Percentiles rank a stretch among this genome's conserved stretches.
Evolutionary conservation across 2,329 filamentous ascomycete species (phyloP).

Genomic region (Fusarium nematophilum): DNA sequence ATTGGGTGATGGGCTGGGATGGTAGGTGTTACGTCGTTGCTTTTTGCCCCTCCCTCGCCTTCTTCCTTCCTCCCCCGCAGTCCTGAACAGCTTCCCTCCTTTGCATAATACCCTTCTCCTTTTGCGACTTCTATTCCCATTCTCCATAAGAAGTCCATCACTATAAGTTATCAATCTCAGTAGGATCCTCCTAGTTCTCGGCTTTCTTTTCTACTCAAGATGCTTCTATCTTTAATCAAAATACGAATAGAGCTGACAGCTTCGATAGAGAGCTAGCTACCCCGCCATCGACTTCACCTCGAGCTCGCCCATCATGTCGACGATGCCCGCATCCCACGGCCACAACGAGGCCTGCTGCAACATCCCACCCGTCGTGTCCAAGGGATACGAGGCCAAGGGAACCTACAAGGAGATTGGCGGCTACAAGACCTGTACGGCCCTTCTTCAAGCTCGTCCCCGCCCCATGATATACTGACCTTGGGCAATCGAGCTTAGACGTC

Average conservation of each 20-base stretch:
- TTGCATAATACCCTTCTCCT: constrained; percentile 3
- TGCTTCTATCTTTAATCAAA: neutral
- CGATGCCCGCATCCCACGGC: constrained; percentile 63
- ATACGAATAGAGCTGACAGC: constrained; percentile 10
- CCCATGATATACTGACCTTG: neutral
- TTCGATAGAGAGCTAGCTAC: constrained; percentile 14
- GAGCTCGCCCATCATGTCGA: constrained; percentile 54
- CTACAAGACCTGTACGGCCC: constrained; percentile 61
- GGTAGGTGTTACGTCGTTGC: constrained; percentile 1
- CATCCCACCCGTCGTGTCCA: constrained; percentile 66
- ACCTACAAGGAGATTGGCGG: constrained; percentile 67
- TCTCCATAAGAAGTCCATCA: neutral
- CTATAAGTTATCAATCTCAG: neutral
- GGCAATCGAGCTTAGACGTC: constrained; percentile 56
- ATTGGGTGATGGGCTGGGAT: neutral
- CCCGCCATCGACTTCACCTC: constrained; percentile 6
- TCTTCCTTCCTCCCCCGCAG: constrained; percentile 28
- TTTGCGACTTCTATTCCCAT: neutral
- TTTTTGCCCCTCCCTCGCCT: constrained; percentile 17
- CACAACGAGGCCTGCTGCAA: constrained; percentile 69
- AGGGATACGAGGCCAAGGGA: constrained; percentile 67
- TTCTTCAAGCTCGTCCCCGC: neutral
- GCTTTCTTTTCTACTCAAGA: neutral
- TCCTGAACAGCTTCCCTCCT: constrained; percentile 1
- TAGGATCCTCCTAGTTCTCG: neutral